Conservation (phyloP, 495 filamentous ascomycete genomes). For the Cudoniella acicularis region DNA sequence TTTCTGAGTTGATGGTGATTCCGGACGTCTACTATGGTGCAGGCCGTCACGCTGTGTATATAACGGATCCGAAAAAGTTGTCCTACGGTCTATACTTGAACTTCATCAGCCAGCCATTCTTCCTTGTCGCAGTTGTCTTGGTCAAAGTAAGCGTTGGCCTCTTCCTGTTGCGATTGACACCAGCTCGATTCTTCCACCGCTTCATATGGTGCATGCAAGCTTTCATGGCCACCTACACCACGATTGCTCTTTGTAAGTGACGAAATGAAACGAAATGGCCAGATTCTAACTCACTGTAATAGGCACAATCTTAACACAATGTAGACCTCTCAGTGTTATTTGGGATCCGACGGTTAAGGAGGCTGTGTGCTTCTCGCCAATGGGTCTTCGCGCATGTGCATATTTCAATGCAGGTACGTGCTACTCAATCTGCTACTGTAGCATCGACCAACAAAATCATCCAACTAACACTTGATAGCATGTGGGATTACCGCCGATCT, state of each 20-base stretch:
- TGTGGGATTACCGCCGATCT: constrained; percentile 29
- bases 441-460: not conserved
- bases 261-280: too few species aligned
- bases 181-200: constrained; percentile 32
- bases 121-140: constrained; percentile 36
- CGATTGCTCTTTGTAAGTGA: constrained; percentile 21
- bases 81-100: constrained; percentile 35
- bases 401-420: constrained; percentile 18
- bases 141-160: constrained; percentile 46
- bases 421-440: not conserved
- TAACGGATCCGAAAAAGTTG: not conserved
- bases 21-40: constrained; percentile 37
- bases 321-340: constrained; percentile 12
- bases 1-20: constrained; percentile 32
- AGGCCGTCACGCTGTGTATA: constrained; percentile 32
- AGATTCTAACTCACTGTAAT: too few species aligned
- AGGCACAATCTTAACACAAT: constrained; percentile 25
- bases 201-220: constrained; percentile 30
- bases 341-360: constrained; percentile 4
- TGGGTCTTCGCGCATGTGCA: constrained; percentile 29
- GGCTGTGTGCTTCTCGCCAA: constrained; percentile 28
- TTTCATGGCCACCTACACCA: constrained; percentile 39
- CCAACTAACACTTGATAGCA: constrained; percentile 9
- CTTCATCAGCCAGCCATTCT: constrained; percentile 40
- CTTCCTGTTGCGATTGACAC: constrained; percentile 40